Percentiles rank a stretch among this genome's conserved stretches.
Conservation (phyloP, 2,329 filamentous ascomycete genomes). For the Fusarium neocosmosporiellum region DNA sequence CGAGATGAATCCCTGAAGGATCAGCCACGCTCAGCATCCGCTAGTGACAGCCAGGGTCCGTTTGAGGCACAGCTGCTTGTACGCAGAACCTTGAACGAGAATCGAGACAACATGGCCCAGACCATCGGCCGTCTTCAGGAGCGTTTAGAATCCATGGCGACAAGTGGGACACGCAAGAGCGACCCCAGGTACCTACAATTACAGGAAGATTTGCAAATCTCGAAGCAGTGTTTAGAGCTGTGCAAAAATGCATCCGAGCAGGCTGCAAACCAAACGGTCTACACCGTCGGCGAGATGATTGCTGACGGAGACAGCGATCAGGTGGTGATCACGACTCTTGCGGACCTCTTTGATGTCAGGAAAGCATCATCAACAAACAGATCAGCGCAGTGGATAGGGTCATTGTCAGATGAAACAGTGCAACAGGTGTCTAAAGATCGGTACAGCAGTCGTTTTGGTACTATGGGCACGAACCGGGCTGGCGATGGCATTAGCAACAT, state of each 20-base stretch:
- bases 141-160: conserved; percentile 44
- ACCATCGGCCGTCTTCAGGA: conserved; percentile 48
- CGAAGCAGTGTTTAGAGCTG: conserved; percentile 52
- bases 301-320: conserved; percentile 53
- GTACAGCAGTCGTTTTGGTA: conserved; percentile 35
- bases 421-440: conserved; percentile 31
- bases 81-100: conserved; percentile 46
- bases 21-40: not conserved
- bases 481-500: not conserved
- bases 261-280: conserved; percentile 47
- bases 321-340: conserved; percentile 54
- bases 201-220: conserved; percentile 49
- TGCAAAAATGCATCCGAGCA: conserved; percentile 49
- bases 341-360: conserved; percentile 54
- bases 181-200: conserved; percentile 45
- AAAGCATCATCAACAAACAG: conserved; percentile 49
- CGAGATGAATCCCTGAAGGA: conserved; percentile 41
- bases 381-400: conserved; percentile 52
- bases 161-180: conserved; percentile 31
- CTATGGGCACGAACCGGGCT: not conserved
- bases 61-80: conserved; percentile 50
- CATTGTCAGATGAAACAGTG: conserved; percentile 44
- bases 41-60: not conserved
- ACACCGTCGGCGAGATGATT: conserved; percentile 51
- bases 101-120: conserved; percentile 45